Conservation (phyloP, 208 protist species). For the Acanthamoeba culbertsoni region DNA sequence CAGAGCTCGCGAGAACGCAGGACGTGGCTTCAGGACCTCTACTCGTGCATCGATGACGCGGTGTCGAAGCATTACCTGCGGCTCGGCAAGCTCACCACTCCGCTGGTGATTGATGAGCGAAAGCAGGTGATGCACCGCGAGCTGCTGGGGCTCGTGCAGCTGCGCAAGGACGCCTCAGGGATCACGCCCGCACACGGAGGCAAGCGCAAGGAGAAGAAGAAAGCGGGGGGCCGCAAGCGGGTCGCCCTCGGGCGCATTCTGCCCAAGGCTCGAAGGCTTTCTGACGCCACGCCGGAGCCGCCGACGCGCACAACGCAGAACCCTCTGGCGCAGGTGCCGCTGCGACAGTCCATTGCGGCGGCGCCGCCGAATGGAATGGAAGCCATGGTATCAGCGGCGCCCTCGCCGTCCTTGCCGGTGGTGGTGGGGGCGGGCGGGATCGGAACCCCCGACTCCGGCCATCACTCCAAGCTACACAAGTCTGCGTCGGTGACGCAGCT, state of each 20-base stretch:
- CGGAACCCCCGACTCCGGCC: not conserved
- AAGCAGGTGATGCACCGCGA: conserved; percentile 32
- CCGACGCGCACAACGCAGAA: conserved; percentile 7
- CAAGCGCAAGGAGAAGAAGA: not conserved
- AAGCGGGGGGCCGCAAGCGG: not conserved
- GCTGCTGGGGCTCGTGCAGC: conserved; percentile 30
- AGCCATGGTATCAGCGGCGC: not conserved
- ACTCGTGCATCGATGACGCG: conserved; percentile 51
- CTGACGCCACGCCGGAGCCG: not conserved
- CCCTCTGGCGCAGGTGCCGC: conserved; percentile 12
- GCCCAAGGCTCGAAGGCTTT: conserved; percentile 11
- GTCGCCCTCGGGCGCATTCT: not conserved
- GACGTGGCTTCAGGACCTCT: conserved; percentile 1
- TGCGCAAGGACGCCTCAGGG: conserved; percentile 46
- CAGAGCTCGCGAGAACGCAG: not conserved
- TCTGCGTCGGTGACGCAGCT: conserved; percentile 45
- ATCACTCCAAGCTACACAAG: not conserved
- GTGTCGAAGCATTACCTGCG: conserved; percentile 31
- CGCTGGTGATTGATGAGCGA: not conserved
- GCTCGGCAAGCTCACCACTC: not conserved
- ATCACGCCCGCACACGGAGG: not conserved
- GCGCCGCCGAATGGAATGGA: not conserved
- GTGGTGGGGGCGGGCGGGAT: not conserved
- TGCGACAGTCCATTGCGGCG: not conserved
- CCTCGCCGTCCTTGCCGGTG: not conserved